Evolutionary conservation across 306 rosid genomes (phyloP).

Genomic region (Fragaria nilgerrensis): DNA sequence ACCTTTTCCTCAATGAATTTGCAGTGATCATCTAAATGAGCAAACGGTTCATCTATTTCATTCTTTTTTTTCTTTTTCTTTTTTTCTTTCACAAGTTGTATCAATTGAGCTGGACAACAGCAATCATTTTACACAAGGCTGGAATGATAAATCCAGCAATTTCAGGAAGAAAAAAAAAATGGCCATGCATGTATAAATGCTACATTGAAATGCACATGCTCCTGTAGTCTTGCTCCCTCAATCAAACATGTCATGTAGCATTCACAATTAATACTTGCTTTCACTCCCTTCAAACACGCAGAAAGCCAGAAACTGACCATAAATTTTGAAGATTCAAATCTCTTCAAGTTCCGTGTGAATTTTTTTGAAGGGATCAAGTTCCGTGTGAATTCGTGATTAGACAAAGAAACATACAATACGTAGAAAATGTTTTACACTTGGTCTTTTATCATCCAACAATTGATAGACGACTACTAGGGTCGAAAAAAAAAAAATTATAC

Average conservation of each 20-base stretch:
- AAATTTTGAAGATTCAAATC: conserved; percentile 7
- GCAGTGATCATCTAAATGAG: not conserved
- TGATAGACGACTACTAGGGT: not conserved
- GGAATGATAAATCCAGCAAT: conserved; percentile 26
- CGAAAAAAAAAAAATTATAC: not conserved
- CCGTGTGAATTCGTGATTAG: not conserved
- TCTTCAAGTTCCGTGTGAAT: not conserved
- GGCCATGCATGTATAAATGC: conserved; percentile 55
- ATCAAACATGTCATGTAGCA: conserved; percentile 35
- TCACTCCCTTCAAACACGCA: not conserved
- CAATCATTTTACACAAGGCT: conserved; percentile 30
- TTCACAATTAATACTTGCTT: conserved; percentile 36
- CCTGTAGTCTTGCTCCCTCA: conserved; percentile 43
- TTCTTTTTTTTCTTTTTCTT: not conserved
- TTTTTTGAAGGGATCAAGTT: too few species aligned
- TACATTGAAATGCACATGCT: conserved; percentile 61
- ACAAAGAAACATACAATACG: not conserved
- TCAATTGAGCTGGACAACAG: conserved; percentile 4
- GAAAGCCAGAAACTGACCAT: not conserved
- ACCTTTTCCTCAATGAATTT: not conserved
- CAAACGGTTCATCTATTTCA: not conserved
- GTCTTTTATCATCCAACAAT: not conserved
- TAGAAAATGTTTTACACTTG: not conserved
- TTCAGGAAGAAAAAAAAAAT: not conserved
- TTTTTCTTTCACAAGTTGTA: not conserved